These are phyloP conservation scores for Alternaria viburni DNA, from an alignment of 2,329 filamentous ascomycete species.

Conservation along the genomic window DNA sequence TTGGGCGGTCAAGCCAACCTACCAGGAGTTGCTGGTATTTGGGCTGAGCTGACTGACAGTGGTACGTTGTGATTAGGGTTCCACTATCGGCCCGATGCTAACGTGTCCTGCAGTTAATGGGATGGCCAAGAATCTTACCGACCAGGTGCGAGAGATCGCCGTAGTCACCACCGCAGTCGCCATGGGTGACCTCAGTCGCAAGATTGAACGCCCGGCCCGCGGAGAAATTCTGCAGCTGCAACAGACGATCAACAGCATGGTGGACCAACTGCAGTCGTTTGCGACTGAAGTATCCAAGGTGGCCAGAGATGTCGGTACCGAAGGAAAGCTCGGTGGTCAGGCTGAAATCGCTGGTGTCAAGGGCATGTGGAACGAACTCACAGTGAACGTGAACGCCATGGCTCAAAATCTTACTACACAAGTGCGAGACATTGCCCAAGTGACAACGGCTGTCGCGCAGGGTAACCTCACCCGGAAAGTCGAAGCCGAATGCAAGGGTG, in stretches of 20 bases:
- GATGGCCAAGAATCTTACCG: constrained; percentile 98
- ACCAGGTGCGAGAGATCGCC: constrained; percentile 96
- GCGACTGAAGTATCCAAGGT: constrained; percentile 70
- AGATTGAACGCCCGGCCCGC: constrained; percentile 91
- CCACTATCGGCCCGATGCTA: constrained; percentile 34
- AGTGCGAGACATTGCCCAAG: constrained; percentile 60
- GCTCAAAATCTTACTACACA: constrained; percentile 60
- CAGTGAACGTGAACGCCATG: constrained; percentile 62
- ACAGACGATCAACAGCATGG: constrained; percentile 79
- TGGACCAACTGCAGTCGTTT: constrained; percentile 69
- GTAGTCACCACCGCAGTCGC: constrained; percentile 96
- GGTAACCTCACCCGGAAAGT: constrained; percentile 60
- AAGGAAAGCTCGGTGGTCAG: constrained; percentile 68
- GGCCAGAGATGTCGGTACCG: constrained; percentile 68
- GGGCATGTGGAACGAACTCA: constrained; percentile 71
- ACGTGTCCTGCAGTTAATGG: constrained; percentile 73
- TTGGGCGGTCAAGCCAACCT: constrained; percentile 94
- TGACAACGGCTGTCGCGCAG: constrained; percentile 59
- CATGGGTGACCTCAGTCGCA: constrained; percentile 90
- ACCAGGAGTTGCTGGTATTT: constrained; percentile 92
- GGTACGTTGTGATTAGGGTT: constrained; percentile 47
- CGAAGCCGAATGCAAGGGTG: constrained; percentile 59
- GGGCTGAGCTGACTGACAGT: constrained; percentile 86
- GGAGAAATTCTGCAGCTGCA: constrained; percentile 96
- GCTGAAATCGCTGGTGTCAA: constrained; percentile 69